phyloP scores from a whole-genome alignment of 2,329 filamentous ascomycete genomes.

The Volutella citrinella region DNA sequence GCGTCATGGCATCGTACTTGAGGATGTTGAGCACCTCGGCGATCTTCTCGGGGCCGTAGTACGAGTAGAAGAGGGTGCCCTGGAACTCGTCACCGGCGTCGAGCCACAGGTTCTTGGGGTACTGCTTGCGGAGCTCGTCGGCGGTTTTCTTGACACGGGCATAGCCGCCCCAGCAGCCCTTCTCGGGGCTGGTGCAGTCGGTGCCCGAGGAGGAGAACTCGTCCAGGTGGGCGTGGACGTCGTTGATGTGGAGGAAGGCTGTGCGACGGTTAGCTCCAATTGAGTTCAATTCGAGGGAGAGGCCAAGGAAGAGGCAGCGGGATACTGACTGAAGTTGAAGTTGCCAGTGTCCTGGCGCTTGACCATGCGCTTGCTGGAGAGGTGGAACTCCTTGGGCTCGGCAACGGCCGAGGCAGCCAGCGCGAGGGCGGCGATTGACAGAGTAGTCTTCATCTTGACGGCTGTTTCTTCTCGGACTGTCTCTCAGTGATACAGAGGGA shows the following conservation, averaged over 20 bases:
- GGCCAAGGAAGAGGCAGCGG: background rate
- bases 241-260: slow-evolving; percentile 68
- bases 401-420: slow-evolving; percentile 27
- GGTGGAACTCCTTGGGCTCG: slow-evolving; percentile 40
- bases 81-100: slow-evolving; percentile 70
- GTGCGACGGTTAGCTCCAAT: background rate
- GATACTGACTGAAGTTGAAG: slow-evolving; percentile 48
- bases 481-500: too few species aligned
- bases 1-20: slow-evolving; percentile 65
- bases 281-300: background rate
- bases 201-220: slow-evolving; percentile 59
- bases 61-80: slow-evolving; percentile 65
- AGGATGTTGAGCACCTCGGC: slow-evolving; percentile 63
- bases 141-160: slow-evolving; percentile 61
- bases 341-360: slow-evolving; percentile 50
- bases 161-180: slow-evolving; percentile 63
- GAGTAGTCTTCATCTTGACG: slow-evolving; percentile 19
- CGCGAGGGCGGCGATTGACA: slow-evolving; percentile 20
- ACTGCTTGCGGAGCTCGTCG: slow-evolving; percentile 51
- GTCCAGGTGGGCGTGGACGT: slow-evolving; percentile 66
- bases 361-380: slow-evolving; percentile 45
- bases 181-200: slow-evolving; percentile 54
- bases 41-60: slow-evolving; percentile 66
- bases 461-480: too few species aligned
- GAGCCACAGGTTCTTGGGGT: slow-evolving; percentile 60